These are phyloP conservation scores for Trichocomaceae sp. DNA, from an alignment of 2,329 filamentous ascomycete species.

Conservation along the genomic window DNA sequence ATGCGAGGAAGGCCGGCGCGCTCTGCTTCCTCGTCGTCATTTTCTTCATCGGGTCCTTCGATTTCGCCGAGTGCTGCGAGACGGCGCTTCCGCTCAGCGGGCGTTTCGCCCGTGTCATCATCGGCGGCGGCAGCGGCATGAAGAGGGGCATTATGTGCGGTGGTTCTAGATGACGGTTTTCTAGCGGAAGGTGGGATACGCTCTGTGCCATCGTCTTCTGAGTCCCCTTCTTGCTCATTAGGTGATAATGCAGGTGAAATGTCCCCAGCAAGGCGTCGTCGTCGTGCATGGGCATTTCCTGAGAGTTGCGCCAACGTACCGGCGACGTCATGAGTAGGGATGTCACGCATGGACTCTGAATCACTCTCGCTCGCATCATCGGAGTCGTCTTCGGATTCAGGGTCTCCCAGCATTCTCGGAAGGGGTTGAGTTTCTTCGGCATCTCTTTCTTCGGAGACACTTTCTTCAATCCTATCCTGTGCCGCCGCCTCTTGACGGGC, in stretches of 20 bases:
- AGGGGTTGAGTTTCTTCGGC: slow-evolving; percentile 13
- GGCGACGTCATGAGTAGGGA: slow-evolving; percentile 28
- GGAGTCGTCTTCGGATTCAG: slow-evolving; percentile 10
- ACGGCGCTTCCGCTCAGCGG: slow-evolving; percentile 42
- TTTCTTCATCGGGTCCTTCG: slow-evolving; percentile 22
- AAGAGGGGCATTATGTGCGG: not conserved
- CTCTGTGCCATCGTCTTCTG: slow-evolving; percentile 39
- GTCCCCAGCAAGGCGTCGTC: slow-evolving; percentile 28
- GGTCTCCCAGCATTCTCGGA: slow-evolving; percentile 9
- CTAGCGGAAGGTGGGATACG: slow-evolving; percentile 30
- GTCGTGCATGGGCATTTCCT: slow-evolving; percentile 30
- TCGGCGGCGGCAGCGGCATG: not conserved
- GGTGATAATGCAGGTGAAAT: slow-evolving; percentile 12
- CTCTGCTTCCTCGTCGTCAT: slow-evolving; percentile 17
- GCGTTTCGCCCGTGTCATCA: slow-evolving; percentile 27
- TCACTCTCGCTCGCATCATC: slow-evolving; percentile 6
- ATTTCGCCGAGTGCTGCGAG: slow-evolving; percentile 38
- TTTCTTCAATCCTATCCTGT: slow-evolving; percentile 19
- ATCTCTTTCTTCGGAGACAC: slow-evolving; percentile 17
- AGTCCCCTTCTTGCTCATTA: slow-evolving; percentile 21
- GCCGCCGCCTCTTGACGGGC: slow-evolving; percentile 24
- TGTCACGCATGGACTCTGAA: slow-evolving; percentile 16
- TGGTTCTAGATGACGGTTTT: slow-evolving; percentile 7
- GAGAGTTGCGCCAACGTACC: slow-evolving; percentile 8
- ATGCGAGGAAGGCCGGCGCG: slow-evolving; percentile 10